Evolutionary conservation across 257 asterid genomes (phyloP), one percentile per base, ranked within the genome.

Genomic region (Nyctanthes arbortristis): DNA sequence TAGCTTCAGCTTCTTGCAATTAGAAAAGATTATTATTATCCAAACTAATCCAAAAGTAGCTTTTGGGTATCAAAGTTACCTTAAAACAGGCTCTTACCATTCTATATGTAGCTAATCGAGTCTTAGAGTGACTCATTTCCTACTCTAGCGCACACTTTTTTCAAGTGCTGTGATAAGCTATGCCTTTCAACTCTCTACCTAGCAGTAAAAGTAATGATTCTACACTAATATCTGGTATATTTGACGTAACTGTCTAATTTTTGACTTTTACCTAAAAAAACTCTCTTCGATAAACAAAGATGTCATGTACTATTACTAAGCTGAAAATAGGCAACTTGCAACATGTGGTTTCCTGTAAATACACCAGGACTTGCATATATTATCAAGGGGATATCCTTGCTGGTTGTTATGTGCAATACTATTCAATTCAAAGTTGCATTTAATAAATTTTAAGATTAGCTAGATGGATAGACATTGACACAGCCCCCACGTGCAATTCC

Each of bases 391-490:
- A 28, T 56, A 11, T 22, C 31, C 7, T 6, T 36, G 29, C 39
- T 37, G 43, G 32, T 70, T 39, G 73, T 55, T 54, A n/a, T 36
- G 47, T 37, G 37, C 56, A 40, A 20, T 49, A 7, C 20, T 49
- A 55, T 35, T 77, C 69, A 39, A 45, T 40, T 61, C n/a, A 20
- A 30, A 61, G 63, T 9, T 27, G 67, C 69, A 33, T 77, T 49
- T 70, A 69, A 71, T 72, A 73, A 54, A 57, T 4, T 37, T 61
- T 61, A 32, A 79, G 71, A 75, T 71, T 59, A 76, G 86, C 84
- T 83, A 88, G 91, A 80, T 77, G 83, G 80, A 77, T 71, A 68
- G 56, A 75, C 86, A 77, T 71, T 65, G 56, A 75, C 86, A 72
- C 62, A 73, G 75, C 66, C 76, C 76, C 81, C 82, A 80, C 78